Evolutionary conservation across 2,329 filamentous ascomycete genomes (phyloP).

Genomic region (Laburnicola sp.): DNA sequence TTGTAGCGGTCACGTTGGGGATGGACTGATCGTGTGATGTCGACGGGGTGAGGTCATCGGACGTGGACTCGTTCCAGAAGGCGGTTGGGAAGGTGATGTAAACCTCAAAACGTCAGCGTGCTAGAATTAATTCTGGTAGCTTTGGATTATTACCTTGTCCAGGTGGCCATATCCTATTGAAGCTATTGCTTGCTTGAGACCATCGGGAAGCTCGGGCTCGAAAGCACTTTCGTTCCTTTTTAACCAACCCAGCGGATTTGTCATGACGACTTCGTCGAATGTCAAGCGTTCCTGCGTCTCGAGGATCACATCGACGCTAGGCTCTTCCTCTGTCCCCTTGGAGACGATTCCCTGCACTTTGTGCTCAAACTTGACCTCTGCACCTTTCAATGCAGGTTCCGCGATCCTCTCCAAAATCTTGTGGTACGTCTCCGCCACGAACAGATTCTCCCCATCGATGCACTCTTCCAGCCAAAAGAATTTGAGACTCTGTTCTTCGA

Average conservation of each 20-base stretch:
- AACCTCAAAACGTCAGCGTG: slow-evolving; percentile 30
- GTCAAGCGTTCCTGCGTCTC: slow-evolving; percentile 50
- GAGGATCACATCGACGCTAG: slow-evolving; percentile 48
- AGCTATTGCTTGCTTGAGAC: slow-evolving; percentile 63
- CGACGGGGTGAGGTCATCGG: background rate
- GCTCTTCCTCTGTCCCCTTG: slow-evolving; percentile 15
- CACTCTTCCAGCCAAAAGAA: slow-evolving; percentile 80
- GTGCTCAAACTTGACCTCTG: slow-evolving; percentile 57
- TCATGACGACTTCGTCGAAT: slow-evolving; percentile 72
- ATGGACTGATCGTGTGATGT: slow-evolving; percentile 17
- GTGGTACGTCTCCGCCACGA: slow-evolving; percentile 64
- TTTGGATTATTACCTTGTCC: slow-evolving; percentile 60
- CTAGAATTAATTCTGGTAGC: slow-evolving; percentile 24
- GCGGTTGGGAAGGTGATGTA: slow-evolving; percentile 68
- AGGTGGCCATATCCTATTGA: slow-evolving; percentile 70
- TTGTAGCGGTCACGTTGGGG: slow-evolving; percentile 45
- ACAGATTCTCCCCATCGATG: slow-evolving; percentile 70
- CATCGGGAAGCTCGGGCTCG: slow-evolving; percentile 60
- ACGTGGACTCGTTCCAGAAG: slow-evolving; percentile 64
- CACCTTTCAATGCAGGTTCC: slow-evolving; percentile 58
- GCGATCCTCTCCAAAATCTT: slow-evolving; percentile 64
- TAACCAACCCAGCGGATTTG: slow-evolving; percentile 65
- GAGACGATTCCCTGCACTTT: slow-evolving; percentile 51
- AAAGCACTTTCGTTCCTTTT: slow-evolving; percentile 53
- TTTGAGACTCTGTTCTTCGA: slow-evolving; percentile 68